Conservation (phyloP, 495 filamentous ascomycete species). For the Apiosordaria backusii region DNA sequence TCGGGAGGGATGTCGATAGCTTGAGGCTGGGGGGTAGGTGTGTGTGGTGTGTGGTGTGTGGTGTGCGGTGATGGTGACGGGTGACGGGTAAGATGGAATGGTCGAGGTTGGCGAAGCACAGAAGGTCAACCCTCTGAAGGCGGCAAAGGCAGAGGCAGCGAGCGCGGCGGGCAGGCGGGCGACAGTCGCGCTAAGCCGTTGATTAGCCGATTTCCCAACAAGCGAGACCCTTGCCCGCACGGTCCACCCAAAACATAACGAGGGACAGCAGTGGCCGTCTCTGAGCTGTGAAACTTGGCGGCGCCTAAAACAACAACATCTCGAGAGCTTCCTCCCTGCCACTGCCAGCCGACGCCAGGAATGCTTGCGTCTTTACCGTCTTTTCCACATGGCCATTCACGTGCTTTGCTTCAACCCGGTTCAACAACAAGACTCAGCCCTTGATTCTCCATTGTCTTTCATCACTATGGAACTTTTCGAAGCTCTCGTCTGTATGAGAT, state of each 20-base stretch:
- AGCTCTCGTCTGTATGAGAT: neutral
- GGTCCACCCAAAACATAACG: slow-evolving; percentile 22
- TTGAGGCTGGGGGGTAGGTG: too few species aligned
- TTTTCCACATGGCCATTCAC: neutral
- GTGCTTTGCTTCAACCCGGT: neutral
- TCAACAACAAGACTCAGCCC: neutral
- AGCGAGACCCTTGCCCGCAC: slow-evolving; percentile 23
- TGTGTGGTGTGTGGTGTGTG: neutral
- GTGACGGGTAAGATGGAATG: neutral
- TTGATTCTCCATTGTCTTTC: neutral
- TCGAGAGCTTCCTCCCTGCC: slow-evolving; percentile 3
- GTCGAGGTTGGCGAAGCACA: slow-evolving; percentile 1
- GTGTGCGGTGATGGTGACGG: slow-evolving; percentile 9
- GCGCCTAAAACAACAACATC: slow-evolving; percentile 15
- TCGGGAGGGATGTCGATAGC: neutral
- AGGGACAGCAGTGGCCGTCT: neutral
- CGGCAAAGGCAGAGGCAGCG: slow-evolving; percentile 5
- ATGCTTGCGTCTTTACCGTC: slow-evolving; percentile 4
- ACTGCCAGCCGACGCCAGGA: slow-evolving; percentile 10
- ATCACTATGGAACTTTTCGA: neutral
- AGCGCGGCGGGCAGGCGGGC: neutral
- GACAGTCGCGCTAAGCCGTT: slow-evolving; percentile 30
- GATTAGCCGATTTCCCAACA: slow-evolving; percentile 28
- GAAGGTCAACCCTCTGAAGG: slow-evolving; percentile 7
- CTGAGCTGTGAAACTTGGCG: slow-evolving; percentile 26